Conservation (phyloP, 495 filamentous ascomycete genomes). For the Umbilicaria muhlenbergii region DNA sequence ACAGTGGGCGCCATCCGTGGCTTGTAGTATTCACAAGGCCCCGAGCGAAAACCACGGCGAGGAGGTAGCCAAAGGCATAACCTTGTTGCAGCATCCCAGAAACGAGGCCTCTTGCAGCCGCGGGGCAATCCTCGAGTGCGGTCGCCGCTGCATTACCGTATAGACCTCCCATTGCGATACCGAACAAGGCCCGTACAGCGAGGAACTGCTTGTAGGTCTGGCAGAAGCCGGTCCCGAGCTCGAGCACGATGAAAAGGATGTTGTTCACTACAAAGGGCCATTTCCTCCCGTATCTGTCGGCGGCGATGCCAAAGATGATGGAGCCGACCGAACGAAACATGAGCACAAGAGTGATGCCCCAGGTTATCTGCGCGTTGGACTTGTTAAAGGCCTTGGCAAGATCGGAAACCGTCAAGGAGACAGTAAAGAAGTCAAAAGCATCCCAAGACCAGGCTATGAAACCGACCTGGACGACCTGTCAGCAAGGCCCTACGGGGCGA, state of each 20-base stretch:
- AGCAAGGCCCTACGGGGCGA: background rate
- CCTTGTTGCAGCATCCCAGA: constrained; percentile 78
- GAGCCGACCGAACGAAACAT: constrained; percentile 66
- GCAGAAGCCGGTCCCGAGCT: constrained; percentile 68
- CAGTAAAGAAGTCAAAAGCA: constrained; percentile 85
- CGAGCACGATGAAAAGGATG: constrained; percentile 62
- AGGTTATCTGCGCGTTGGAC: constrained; percentile 63
- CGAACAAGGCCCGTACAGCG: constrained; percentile 69
- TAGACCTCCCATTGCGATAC: constrained; percentile 76
- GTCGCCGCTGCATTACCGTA: constrained; percentile 83
- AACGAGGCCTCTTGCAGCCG: constrained; percentile 56
- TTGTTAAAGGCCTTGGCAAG: constrained; percentile 52
- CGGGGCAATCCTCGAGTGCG: constrained; percentile 70
- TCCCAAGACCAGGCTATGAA: constrained; percentile 74
- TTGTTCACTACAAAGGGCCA: constrained; percentile 84
- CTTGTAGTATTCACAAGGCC: constrained; percentile 55
- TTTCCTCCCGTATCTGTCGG: constrained; percentile 73
- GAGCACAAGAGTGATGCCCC: constrained; percentile 77
- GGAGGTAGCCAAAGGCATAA: constrained; percentile 76
- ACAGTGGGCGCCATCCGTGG: constrained; percentile 68
- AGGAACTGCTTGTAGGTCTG: constrained; percentile 66
- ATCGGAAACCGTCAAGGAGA: constrained; percentile 55
- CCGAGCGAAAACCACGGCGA: constrained; percentile 63
- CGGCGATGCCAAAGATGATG: constrained; percentile 59
- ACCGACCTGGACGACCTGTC: constrained; percentile 26